These are phyloP conservation scores for Mollisia scopiformis DNA, from an alignment of 2,329 filamentous ascomycete species.

Conservation along the genomic window DNA sequence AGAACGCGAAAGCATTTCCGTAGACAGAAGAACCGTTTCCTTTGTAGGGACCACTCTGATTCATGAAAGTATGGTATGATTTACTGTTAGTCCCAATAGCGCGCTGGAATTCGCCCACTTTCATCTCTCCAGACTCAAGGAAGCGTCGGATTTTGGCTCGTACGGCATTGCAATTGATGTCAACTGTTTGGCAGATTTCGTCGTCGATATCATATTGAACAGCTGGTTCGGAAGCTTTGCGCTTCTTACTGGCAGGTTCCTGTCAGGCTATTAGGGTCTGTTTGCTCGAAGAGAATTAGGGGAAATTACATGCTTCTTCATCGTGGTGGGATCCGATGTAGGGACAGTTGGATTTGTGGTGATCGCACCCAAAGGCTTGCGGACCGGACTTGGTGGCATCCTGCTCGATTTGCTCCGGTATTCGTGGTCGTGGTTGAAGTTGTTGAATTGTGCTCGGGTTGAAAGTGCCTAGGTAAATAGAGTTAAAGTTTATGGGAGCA, in stretches of 20 bases:
- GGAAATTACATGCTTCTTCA: neutral
- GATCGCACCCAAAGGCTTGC: neutral
- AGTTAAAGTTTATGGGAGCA: no score
- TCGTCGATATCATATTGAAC: constrained; percentile 7
- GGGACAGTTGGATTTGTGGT: neutral
- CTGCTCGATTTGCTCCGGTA: neutral
- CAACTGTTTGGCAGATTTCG: constrained; percentile 5
- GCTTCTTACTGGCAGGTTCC: constrained; percentile 3
- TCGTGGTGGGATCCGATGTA: no score
- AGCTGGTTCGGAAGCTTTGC: constrained; percentile 2
- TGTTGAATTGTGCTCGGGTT: neutral
- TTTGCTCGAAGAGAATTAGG: neutral
- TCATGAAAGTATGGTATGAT: constrained; percentile 51
- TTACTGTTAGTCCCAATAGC: constrained; percentile 40
- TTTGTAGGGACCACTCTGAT: constrained; percentile 45
- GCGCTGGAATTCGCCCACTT: constrained; percentile 45
- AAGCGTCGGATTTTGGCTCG: constrained; percentile 43
- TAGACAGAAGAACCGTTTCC: constrained; percentile 42
- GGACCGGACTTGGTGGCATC: neutral
- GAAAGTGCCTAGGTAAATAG: neutral
- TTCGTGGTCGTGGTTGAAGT: neutral
- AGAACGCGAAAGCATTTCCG: constrained; percentile 44
- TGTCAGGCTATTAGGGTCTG: neutral
- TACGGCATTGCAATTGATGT: constrained; percentile 3
- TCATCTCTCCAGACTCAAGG: constrained; percentile 46